These are phyloP conservation scores for Diaporthe aspalathi DNA, from an alignment of 2,329 filamentous ascomycete species.

Conservation along the genomic window DNA sequence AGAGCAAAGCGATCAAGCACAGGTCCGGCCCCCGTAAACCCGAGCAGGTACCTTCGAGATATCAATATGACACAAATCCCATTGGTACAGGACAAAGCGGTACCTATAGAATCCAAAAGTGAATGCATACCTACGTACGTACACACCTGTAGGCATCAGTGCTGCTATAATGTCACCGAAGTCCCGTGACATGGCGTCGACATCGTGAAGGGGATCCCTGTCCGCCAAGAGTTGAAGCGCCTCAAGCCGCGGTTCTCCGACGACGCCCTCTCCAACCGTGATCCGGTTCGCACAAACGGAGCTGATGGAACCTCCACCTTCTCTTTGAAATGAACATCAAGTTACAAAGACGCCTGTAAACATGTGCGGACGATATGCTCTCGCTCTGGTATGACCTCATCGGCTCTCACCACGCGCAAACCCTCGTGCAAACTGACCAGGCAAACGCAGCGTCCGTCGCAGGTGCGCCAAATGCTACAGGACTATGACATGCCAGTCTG, in stretches of 20 bases:
- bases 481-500: slow-evolving; percentile 79
- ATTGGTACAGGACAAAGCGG: too few relatives aligned
- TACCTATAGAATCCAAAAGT: too few relatives aligned
- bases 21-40: too few relatives aligned
- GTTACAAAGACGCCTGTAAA: neutral
- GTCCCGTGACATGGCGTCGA: slow-evolving; percentile 33
- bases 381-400: slow-evolving; percentile 48
- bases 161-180: neutral
- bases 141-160: too few relatives aligned
- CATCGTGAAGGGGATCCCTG: slow-evolving; percentile 25
- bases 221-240: neutral
- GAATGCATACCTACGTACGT: too few relatives aligned
- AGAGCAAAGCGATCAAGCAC: too few relatives aligned
- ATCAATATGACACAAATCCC: too few relatives aligned
- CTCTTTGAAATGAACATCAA: neutral
- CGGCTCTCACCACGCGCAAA: neutral
- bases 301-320: neutral
- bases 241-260: neutral
- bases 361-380: slow-evolving; percentile 54
- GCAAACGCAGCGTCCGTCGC: slow-evolving; percentile 73
- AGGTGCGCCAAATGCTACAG: slow-evolving; percentile 79
- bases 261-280: neutral
- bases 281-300: neutral
- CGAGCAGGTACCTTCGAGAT: too few relatives aligned
- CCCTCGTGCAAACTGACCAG: neutral